Evolutionary conservation across 768 basidiomycete species (phyloP), one percentile per base, ranked within the genome.

Genomic region (Tremella fuciformis): DNA sequence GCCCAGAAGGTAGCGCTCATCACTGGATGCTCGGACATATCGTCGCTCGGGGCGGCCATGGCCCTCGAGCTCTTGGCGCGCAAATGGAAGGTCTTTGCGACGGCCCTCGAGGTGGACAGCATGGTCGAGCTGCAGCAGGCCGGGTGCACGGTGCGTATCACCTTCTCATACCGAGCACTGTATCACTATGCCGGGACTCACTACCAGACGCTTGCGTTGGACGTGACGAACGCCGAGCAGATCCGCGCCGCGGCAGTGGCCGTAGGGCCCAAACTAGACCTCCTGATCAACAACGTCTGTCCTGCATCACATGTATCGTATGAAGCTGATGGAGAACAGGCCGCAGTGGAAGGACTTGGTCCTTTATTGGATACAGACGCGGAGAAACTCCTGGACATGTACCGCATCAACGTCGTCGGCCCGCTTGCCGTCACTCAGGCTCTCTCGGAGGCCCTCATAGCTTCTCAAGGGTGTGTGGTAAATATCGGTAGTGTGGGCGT

Each of bases 201-300:
- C n/a, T n/a, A n/a, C n/a, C 42, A 58, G 60, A 29, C 52, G 4
- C 29, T 62, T 4, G 34, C 13, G 4, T 51, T 62, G 1, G 60
- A 62, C 29, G 60, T 62, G 9, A 53, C 51, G 7, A 42, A 47
- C 19, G 15, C 11, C 21, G 46, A 13, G 2, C 50, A 38, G 6
- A 39, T 58, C 42, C 18, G 24, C 22, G 34, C 15, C 1, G 29
- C 29, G 29, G 29, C 29, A 34, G 29, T 34, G 6, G n/a, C 48
- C 29, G 21, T 19, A 6, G 34, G 29, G 3, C 29, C 29, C 6
- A 18, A 37, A 8, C 44, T 62, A 2, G 50, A 62, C 41, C 22
- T 62, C 15, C 48, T 62, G n/a, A 54, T 62, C 56, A 62, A 62
- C 49, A 62, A 62, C 24, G 60, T 62, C 19, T 53, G 60, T 53